Evolutionary conservation across 2,329 filamentous ascomycete genomes (phyloP).

Genomic region (Fusarium algeriense): DNA sequence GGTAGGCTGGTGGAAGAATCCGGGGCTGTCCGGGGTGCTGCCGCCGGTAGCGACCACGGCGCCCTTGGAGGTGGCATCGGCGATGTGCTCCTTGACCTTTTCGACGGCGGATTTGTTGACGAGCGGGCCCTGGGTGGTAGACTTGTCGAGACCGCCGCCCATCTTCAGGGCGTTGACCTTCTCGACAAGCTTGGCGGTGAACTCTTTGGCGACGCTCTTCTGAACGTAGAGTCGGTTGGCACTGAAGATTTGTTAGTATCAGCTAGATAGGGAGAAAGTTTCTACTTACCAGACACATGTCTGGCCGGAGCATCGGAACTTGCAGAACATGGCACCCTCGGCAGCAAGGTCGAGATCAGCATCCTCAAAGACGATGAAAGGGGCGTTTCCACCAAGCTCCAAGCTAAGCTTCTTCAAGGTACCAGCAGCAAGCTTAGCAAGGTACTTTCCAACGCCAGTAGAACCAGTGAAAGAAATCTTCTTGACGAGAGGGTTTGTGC

Average conservation of each 20-base stretch:
- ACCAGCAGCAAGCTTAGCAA: constrained; percentile 70
- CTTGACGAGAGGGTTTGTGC: constrained; percentile 47
- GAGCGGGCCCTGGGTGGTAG: constrained; percentile 54
- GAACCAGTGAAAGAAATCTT: constrained; percentile 80
- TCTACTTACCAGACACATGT: constrained; percentile 67
- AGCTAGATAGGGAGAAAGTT: rapidly evolving
- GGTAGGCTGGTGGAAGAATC: constrained; percentile 77
- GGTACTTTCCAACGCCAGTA: constrained; percentile 71
- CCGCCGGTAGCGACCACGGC: constrained; percentile 67
- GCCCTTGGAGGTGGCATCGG: constrained; percentile 71
- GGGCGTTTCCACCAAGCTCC: constrained; percentile 78
- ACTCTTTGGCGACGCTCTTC: constrained; percentile 47
- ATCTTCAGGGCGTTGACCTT: constrained; percentile 48
- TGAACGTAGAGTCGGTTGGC: constrained; percentile 55
- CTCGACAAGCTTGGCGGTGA: constrained; percentile 48
- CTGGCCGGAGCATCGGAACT: constrained; percentile 64
- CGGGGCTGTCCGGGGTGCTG: constrained; percentile 74
- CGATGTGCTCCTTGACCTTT: constrained; percentile 72
- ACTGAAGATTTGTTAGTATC: constrained; percentile 32
- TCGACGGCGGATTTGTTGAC: constrained; percentile 73
- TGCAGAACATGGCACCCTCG: constrained; percentile 61
- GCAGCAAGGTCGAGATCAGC: constrained; percentile 73
- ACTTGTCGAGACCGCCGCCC: constrained; percentile 43
- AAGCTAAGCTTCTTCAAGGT: constrained; percentile 75
- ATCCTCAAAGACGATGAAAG: constrained; percentile 74